phyloP scores from a whole-genome alignment of 768 basidiomycete genomes.

The Grammothele lineata region DNA sequence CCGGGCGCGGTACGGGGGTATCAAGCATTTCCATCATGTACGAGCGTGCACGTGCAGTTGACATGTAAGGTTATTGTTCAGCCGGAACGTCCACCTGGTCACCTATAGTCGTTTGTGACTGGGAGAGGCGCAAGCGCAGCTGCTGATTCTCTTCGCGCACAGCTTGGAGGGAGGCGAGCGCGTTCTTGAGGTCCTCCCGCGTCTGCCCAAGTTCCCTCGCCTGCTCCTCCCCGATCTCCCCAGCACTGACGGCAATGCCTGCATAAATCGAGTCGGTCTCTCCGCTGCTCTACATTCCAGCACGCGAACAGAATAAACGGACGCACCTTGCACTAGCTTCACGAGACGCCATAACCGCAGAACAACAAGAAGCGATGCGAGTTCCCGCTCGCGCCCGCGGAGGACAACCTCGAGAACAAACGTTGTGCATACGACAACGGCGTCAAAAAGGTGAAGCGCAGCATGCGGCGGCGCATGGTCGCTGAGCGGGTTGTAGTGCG shows the following conservation, averaged over 20 bases:
- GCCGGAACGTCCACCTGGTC: too few relatives aligned
- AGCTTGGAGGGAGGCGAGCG: constrained; percentile 34
- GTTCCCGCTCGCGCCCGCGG: constrained; percentile 63
- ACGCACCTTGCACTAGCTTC: constrained; percentile 61
- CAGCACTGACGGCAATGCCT: constrained; percentile 76
- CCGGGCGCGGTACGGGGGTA: too few relatives aligned
- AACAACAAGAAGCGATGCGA: constrained; percentile 65
- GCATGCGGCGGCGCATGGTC: constrained; percentile 41
- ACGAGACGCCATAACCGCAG: constrained; percentile 80
- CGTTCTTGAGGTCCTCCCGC: constrained; percentile 42
- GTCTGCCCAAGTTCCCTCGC: constrained; percentile 46
- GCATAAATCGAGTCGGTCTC: constrained; percentile 22
- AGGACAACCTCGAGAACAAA: constrained; percentile 70
- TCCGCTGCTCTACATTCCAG: constrained; percentile 21
- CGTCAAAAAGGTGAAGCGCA: constrained; percentile 70
- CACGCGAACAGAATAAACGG: neutral
- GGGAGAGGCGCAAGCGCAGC: constrained; percentile 29
- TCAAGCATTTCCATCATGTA: too few relatives aligned
- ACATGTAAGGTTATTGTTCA: too few relatives aligned
- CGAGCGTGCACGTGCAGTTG: too few relatives aligned
- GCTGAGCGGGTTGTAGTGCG: constrained; percentile 61
- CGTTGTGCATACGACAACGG: constrained; percentile 63
- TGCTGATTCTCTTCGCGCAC: constrained; percentile 51
- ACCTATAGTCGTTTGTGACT: too few relatives aligned
- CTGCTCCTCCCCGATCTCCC: constrained; percentile 59